Evolutionary conservation across 108 stramenopile species (phyloP).

Genomic region (Schizochytrium sp.): DNA sequence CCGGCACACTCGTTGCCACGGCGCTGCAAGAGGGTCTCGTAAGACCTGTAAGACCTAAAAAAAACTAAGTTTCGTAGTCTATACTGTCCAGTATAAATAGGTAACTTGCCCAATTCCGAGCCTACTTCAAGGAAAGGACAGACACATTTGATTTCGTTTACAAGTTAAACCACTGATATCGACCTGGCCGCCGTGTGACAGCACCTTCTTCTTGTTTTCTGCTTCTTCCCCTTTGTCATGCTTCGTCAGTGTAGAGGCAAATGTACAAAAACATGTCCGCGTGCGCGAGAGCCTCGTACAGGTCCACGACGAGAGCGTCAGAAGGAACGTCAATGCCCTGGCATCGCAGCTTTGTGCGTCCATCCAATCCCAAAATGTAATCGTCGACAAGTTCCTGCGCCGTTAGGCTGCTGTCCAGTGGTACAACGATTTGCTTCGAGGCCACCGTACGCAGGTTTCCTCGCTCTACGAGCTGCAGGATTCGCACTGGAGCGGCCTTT

Average conservation of each 20-base stretch:
- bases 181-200: background rate
- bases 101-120: too few species aligned
- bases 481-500: background rate
- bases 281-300: background rate
- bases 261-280: background rate
- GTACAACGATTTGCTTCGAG: background rate
- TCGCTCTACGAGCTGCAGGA: background rate
- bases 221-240: background rate
- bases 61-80: background rate
- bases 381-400: background rate
- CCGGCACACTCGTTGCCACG: background rate
- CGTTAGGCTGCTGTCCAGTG: background rate
- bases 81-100: too few species aligned
- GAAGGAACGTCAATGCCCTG: background rate
- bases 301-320: background rate
- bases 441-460: background rate
- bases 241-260: background rate
- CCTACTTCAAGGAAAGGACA: too few species aligned
- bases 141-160: background rate
- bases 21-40: background rate
- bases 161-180: background rate
- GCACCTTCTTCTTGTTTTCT: too few species aligned
- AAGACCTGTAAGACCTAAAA: background rate
- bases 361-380: background rate
- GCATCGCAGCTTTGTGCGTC: background rate